Conservation (phyloP, 352 stramenopile genomes). For the Discostella stelligera region DNA sequence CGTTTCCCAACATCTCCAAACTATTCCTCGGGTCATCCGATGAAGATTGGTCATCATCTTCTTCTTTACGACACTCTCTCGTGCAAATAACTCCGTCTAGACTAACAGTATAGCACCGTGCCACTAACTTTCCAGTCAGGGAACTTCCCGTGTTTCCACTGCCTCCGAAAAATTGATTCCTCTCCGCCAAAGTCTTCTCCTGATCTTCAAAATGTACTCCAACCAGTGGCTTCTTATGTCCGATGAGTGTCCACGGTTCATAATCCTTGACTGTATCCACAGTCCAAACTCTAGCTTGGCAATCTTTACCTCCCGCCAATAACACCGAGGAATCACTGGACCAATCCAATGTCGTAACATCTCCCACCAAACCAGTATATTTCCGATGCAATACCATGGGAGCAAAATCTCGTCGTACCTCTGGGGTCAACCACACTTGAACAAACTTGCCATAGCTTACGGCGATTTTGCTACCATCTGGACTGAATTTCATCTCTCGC, state of each 20-base stretch:
- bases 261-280: slow-evolving; percentile 75
- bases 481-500: slow-evolving; percentile 66
- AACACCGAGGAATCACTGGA: slow-evolving; percentile 74
- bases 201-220: slow-evolving; percentile 69
- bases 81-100: slow-evolving; percentile 76
- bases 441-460: slow-evolving; percentile 76
- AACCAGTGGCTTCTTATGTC: slow-evolving; percentile 75
- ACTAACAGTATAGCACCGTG: slow-evolving; percentile 69
- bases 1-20: slow-evolving; percentile 46
- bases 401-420: slow-evolving; percentile 74
- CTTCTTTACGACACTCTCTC: slow-evolving; percentile 58
- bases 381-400: slow-evolving; percentile 79
- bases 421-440: slow-evolving; percentile 78
- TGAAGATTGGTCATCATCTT: slow-evolving; percentile 9
- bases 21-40: slow-evolving; percentile 43
- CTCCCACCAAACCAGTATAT: slow-evolving; percentile 75
- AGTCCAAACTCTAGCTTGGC: slow-evolving; percentile 78
- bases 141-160: slow-evolving; percentile 50
- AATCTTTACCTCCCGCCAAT: slow-evolving; percentile 66
- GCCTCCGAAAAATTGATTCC: slow-evolving; percentile 57
- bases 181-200: slow-evolving; percentile 33
- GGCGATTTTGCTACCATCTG: slow-evolving; percentile 71
- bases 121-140: slow-evolving; percentile 48
- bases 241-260: slow-evolving; percentile 71
- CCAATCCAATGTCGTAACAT: slow-evolving; percentile 73